Percentiles rank a stretch among this genome's conserved stretches.
These are phyloP conservation scores for Podospora pseudoanserina DNA, from an alignment of 495 filamentous ascomycete genomes.

Conservation along the genomic window DNA sequence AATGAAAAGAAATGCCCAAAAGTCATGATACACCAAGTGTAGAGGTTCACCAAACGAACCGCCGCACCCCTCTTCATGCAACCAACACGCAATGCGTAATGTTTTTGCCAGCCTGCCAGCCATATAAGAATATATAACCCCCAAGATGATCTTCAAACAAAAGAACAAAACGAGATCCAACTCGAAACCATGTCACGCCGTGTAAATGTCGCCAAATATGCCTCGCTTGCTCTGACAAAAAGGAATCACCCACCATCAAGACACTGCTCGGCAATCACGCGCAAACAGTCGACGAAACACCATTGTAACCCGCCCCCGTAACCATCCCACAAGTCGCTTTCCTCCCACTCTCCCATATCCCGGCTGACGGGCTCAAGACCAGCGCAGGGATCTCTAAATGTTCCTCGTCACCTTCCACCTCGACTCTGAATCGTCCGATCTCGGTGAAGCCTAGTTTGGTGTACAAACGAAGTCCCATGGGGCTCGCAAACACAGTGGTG, in stretches of 20 bases:
- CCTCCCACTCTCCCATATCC: background rate
- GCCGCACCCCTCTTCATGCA: background rate
- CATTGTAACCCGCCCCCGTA: background rate
- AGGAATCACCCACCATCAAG: background rate
- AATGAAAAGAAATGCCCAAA: background rate
- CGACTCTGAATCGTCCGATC: slow-evolving; percentile 27
- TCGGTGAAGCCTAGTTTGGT: slow-evolving; percentile 28
- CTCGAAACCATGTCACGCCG: background rate
- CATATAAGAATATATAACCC: background rate
- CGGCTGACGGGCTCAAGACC: slow-evolving; percentile 8
- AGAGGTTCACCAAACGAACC: too few species aligned
- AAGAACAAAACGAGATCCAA: background rate
- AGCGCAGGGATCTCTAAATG: slow-evolving; percentile 30
- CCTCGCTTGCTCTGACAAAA: background rate
- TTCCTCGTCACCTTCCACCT: slow-evolving; percentile 27
- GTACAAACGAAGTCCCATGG: slow-evolving; percentile 30
- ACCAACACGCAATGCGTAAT: background rate
- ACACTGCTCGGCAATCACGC: background rate
- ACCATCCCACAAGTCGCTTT: background rate
- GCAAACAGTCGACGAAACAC: background rate
- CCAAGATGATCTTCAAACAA: too few species aligned
- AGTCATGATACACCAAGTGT: background rate
- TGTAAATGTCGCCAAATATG: background rate
- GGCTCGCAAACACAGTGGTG: slow-evolving; percentile 31
- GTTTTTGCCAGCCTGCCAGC: background rate